Evolutionary conservation across 192 early-diverging fungal species (phyloP).

Genomic region (Rhizophagus clarus): DNA sequence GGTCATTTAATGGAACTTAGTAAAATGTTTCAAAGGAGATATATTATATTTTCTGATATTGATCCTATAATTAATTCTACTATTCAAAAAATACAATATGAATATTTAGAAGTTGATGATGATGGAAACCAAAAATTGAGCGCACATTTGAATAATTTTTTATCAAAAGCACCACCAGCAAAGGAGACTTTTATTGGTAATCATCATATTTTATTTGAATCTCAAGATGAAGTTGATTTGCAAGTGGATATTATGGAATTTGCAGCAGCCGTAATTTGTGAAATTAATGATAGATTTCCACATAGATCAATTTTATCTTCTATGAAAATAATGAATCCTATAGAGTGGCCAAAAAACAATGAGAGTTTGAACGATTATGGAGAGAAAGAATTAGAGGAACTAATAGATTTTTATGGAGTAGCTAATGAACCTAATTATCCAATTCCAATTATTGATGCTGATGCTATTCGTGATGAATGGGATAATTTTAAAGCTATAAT

Average conservation of each 20-base stretch:
- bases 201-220: background rate
- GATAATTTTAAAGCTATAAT: background rate
- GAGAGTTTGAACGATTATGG: background rate
- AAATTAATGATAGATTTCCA: slow-evolving; percentile 10
- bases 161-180: background rate
- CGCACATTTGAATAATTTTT: background rate
- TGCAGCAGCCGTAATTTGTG: background rate
- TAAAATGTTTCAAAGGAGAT: background rate
- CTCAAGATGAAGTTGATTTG: background rate
- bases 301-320: background rate
- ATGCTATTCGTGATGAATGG: background rate
- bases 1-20: background rate
- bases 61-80: background rate
- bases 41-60: background rate
- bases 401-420: background rate
- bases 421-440: background rate
- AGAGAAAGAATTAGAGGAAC: background rate
- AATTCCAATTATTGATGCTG: background rate
- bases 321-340: slow-evolving; percentile 1
- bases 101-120: background rate
- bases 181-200: background rate
- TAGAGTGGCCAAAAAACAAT: background rate
- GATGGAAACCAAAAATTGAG: background rate
- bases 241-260: background rate
- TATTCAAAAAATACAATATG: background rate